phyloP scores from a whole-genome alignment of 768 basidiomycete genomes.

The Rubroboletus satanas region DNA sequence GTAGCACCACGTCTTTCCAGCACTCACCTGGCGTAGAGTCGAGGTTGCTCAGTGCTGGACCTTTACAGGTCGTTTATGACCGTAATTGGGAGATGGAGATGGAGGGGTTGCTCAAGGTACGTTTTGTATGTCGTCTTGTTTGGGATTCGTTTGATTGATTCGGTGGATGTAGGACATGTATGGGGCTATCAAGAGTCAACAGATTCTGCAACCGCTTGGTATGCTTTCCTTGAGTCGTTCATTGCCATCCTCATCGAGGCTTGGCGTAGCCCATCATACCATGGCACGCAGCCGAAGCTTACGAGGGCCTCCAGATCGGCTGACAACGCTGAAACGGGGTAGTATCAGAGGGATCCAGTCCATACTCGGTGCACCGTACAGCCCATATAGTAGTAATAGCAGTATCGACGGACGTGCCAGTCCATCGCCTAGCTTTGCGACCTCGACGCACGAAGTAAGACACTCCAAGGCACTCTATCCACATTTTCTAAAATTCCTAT shows the following conservation, averaged over 20 bases:
- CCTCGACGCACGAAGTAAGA: conserved; percentile 78
- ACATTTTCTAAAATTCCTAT: background rate
- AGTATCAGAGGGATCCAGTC: conserved; percentile 88
- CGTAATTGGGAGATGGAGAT: conserved; percentile 83
- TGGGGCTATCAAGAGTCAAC: conserved; percentile 82
- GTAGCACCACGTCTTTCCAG: conserved; percentile 64
- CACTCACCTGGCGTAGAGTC: conserved; percentile 41
- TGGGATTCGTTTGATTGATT: conserved; percentile 1
- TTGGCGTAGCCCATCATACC: conserved; percentile 42
- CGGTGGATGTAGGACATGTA: conserved; percentile 77
- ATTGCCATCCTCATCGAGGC: conserved; percentile 55
- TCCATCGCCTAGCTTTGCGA: conserved; percentile 88
- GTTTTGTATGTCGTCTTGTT: conserved; percentile 1
- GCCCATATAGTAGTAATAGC: conserved; percentile 82
- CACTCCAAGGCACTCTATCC: background rate
- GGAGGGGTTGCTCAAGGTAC: conserved; percentile 80
- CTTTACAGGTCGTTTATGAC: conserved; percentile 46
- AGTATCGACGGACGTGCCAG: conserved; percentile 87
- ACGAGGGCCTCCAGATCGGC: conserved; percentile 65
- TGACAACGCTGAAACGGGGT: conserved; percentile 79
- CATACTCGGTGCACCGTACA: conserved; percentile 65
- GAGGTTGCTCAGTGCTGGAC: conserved; percentile 31
- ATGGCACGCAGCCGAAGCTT: conserved; percentile 66
- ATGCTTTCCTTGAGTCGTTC: conserved; percentile 39
- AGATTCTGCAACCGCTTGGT: conserved; percentile 79